Evolutionary conservation across 106 monocot genomes (phyloP).

Genomic region (Dendrobium officinale): DNA sequence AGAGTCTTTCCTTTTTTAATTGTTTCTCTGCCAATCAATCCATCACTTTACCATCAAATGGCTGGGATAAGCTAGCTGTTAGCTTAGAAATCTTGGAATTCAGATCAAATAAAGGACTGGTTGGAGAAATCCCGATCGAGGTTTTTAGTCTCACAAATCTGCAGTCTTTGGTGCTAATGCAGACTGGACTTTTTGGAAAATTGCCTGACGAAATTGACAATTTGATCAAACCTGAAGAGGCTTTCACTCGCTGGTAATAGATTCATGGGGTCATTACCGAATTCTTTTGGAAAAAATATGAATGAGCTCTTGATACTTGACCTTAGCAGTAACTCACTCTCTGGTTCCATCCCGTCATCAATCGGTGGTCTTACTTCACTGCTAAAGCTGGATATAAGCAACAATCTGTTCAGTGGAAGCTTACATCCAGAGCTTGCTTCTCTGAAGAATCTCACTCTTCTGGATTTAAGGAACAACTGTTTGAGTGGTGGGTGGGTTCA

Average conservation of each 20-base stretch:
- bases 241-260: conserved; percentile 47
- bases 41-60: conserved; percentile 28
- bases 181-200: conserved; percentile 40
- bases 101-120: conserved; percentile 54
- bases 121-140: conserved; percentile 36
- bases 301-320: conserved; percentile 57
- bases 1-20: conserved; percentile 50
- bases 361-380: conserved; percentile 45
- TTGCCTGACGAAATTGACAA: conserved; percentile 42
- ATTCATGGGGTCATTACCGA: conserved; percentile 51
- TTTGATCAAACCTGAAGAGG: conserved; percentile 25
- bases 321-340: conserved; percentile 43
- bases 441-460: conserved; percentile 44
- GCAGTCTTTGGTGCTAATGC: conserved; percentile 56
- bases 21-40: conserved; percentile 46
- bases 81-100: conserved; percentile 72
- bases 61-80: conserved; percentile 53
- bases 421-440: conserved; percentile 41
- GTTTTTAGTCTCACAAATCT: conserved; percentile 47
- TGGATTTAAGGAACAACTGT: conserved; percentile 71
- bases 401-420: conserved; percentile 48
- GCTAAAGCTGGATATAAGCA: conserved; percentile 74
- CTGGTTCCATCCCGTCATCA: conserved; percentile 41
- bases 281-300: conserved; percentile 29
- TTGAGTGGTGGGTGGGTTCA: conserved; percentile 27